Evolutionary conservation across 805 yeast genomes (phyloP), one percentile per base, ranked within the genome.

Genomic region (Candida multigemmis): DNA sequence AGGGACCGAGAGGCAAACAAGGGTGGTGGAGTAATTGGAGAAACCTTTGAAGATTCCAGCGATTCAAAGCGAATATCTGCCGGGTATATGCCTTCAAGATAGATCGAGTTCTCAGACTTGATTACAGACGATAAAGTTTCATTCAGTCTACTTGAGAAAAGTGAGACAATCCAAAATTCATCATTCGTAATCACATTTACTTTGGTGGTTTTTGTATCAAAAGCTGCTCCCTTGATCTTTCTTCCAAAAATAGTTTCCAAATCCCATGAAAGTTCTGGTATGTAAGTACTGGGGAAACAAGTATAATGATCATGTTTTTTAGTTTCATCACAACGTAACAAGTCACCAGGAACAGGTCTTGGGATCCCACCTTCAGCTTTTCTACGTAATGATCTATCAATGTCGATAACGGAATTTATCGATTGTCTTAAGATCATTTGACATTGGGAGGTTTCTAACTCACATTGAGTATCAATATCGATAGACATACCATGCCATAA

Each of bases 401-500:
- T 69, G 46, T 87, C 81, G 16, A 83, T 57, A 3, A 86, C 85
- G 28, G 77, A 65, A 38, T 79, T 78, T 13, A 89, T 74, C 14
- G 71, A 57, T 37, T 83, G 87, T 14, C 66, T 57, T 73, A 85
- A 64, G 12, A 59, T 48, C 41, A 69, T 68, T 22, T 53, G 48
- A 37, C 86, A 79, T 5, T 31, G 26, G 2, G 26, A 27, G 1
- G 40, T 32, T 3, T 35, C 42, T 4, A 43, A 53, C 14, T 49
- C 56, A 38, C 86, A 75, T 8, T 53, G 55, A 0, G 85, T 75
- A 11, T 55, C 54, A 14, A 89, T 65, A 48, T 89, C 97, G 24
- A 91, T 73, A 2, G 96, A 70, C 85, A 91, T 78, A 21, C 87
- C 74, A 38, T 87, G 95, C 97, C 97, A 91, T 36, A 77, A 74